Evolutionary conservation across 768 basidiomycete genomes (phyloP).

Genomic region (Rhizopogon vulgaris): DNA sequence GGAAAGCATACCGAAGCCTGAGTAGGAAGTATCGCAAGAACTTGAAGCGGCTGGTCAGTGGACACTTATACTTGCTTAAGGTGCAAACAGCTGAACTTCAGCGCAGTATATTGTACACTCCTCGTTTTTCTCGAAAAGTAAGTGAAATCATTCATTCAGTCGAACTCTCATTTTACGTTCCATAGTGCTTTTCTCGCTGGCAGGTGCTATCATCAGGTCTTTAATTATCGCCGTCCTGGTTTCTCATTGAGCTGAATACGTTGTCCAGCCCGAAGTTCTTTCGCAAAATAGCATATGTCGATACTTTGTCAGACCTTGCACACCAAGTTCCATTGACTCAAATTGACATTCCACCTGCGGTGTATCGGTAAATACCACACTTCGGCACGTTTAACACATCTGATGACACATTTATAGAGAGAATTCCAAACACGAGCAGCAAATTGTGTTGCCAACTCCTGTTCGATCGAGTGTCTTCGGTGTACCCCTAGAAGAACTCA

Average conservation of each 20-base stretch:
- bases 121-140: conserved; percentile 84
- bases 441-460: conserved; percentile 60
- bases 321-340: conserved; percentile 76
- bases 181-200: conserved; percentile 82
- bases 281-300: conserved; percentile 71
- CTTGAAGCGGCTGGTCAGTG: conserved; percentile 68
- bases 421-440: conserved; percentile 67
- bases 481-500: conserved; percentile 73
- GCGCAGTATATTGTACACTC: conserved; percentile 79
- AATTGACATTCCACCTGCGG: conserved; percentile 78
- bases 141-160: conserved; percentile 13
- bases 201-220: conserved; percentile 84
- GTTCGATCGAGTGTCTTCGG: conserved; percentile 66
- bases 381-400: background rate
- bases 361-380: conserved; percentile 62
- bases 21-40: conserved; percentile 86
- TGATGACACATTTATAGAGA: conserved; percentile 43
- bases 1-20: conserved; percentile 81
- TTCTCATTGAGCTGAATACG: background rate
- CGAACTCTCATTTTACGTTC: conserved; percentile 1
- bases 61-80: conserved; percentile 5
- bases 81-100: background rate
- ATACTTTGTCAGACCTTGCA: conserved; percentile 75
- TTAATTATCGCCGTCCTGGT: background rate
- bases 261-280: conserved; percentile 79